Conservation (phyloP, 768 basidiomycete species). For the Suillus discolor region DNA sequence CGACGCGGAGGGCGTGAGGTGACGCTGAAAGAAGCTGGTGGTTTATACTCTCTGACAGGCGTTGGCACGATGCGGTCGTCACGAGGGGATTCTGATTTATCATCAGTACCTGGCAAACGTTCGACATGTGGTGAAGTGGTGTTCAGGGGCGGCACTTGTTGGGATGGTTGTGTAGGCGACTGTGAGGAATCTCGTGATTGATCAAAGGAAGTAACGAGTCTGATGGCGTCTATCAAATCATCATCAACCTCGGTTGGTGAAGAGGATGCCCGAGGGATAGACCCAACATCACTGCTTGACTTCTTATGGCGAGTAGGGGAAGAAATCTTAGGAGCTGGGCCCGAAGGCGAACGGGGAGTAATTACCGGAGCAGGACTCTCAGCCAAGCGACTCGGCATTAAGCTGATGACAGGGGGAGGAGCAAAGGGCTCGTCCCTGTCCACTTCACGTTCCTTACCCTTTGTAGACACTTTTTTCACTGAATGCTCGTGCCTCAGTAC, state of each 20-base stretch:
- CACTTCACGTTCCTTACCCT: constrained; percentile 21
- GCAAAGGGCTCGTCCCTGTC: constrained; percentile 33
- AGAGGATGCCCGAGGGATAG: constrained; percentile 1
- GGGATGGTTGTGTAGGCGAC: constrained; percentile 11
- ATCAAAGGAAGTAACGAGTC: constrained; percentile 31
- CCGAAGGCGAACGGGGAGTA: not conserved
- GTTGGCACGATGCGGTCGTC: constrained; percentile 46
- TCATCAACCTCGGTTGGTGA: constrained; percentile 23
- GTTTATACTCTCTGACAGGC: constrained; percentile 56
- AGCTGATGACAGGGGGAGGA: constrained; percentile 27
- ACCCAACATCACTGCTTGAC: constrained; percentile 20
- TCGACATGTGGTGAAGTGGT: not conserved
- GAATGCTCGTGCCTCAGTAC: constrained; percentile 32
- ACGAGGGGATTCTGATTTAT: constrained; percentile 6
- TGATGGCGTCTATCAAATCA: constrained; percentile 33
- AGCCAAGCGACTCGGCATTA: constrained; percentile 21
- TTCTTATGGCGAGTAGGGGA: constrained; percentile 18
- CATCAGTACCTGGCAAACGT: constrained; percentile 1
- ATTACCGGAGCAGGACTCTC: constrained; percentile 13
- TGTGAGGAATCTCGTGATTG: constrained; percentile 18
- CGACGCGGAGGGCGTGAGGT: constrained; percentile 56
- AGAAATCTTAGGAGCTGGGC: not conserved
- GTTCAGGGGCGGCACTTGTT: not conserved
- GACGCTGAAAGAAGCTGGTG: constrained; percentile 62
- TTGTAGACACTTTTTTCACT: constrained; percentile 23